These are phyloP conservation scores for Echinosphaeria canescens DNA, from an alignment of 2,329 filamentous ascomycete species.

Conservation along the genomic window DNA sequence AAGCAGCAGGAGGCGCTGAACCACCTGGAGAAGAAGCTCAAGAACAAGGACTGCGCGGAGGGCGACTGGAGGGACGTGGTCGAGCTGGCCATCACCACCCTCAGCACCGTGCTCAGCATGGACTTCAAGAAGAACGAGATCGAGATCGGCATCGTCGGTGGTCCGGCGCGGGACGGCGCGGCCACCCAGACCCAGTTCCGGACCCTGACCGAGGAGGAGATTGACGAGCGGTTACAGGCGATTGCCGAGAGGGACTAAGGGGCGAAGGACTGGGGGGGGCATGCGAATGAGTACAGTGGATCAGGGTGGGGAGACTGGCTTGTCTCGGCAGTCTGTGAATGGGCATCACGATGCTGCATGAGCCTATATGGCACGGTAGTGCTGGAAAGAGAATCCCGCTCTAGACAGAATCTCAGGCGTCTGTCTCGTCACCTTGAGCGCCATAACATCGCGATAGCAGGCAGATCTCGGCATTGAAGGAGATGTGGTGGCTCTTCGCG, in stretches of 20 bases:
- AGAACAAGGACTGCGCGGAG: slow-evolving; percentile 91
- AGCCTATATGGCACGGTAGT: no score
- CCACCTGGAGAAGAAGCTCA: slow-evolving; percentile 97
- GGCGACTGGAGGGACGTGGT: slow-evolving; percentile 96
- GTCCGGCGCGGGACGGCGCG: slow-evolving; percentile 64
- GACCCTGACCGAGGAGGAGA: slow-evolving; percentile 87
- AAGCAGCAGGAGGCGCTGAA: slow-evolving; percentile 99
- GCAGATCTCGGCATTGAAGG: no score
- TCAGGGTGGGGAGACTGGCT: no score
- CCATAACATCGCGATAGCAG: no score
- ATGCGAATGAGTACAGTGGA: no score
- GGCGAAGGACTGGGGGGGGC: no score
- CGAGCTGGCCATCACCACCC: slow-evolving; percentile 82
- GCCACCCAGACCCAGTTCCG: slow-evolving; percentile 59
- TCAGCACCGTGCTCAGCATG: slow-evolving; percentile 93
- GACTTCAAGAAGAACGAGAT: slow-evolving; percentile 99
- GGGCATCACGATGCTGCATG: no score
- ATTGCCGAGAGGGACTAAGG: slow-evolving; percentile 91
- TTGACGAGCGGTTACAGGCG: slow-evolving; percentile 92
- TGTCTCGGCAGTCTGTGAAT: no score
- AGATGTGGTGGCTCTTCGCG: no score
- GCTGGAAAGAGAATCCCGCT: no score
- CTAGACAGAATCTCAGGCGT: no score
- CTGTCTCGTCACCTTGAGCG: no score
- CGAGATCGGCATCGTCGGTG: slow-evolving; percentile 93